Percentiles rank a stretch among this genome's conserved stretches.
Conservation (phyloP, 2,329 filamentous ascomycete species). For the Myriosclerotinia duriaeana region DNA sequence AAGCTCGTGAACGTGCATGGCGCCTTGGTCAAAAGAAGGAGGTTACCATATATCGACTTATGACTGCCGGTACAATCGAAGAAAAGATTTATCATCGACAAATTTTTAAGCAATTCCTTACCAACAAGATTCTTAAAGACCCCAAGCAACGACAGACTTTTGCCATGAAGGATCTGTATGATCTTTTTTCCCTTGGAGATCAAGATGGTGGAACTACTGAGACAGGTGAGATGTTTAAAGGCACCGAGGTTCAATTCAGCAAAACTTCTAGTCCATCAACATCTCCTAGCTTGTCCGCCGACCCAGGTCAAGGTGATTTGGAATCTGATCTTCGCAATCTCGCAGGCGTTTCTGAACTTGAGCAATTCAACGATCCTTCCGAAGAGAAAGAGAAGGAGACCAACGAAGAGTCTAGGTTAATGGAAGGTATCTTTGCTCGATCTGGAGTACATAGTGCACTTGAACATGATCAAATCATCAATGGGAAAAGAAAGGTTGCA, state of each 20-base stretch:
- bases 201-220: slow-evolving; percentile 71
- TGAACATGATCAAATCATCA: slow-evolving; percentile 89
- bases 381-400: slow-evolving; percentile 43
- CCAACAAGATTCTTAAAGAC: slow-evolving; percentile 92
- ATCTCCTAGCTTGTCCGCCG: slow-evolving; percentile 14
- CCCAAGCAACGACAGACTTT: slow-evolving; percentile 92
- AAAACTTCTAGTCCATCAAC: slow-evolving; percentile 40
- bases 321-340: slow-evolving; percentile 53
- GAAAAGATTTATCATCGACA: slow-evolving; percentile 99
- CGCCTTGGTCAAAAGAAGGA: slow-evolving; percentile 90
- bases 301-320: slow-evolving; percentile 38
- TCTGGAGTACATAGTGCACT: slow-evolving; percentile 87
- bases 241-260: slow-evolving; percentile 72
- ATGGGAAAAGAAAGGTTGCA: slow-evolving; percentile 66
- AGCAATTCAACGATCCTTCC: slow-evolving; percentile 55
- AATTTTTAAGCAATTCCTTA: slow-evolving; percentile 97
- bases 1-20: slow-evolving; percentile 95
- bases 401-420: slow-evolving; percentile 70
- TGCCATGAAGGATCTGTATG: slow-evolving; percentile 84
- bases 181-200: slow-evolving; percentile 79
- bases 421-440: slow-evolving; percentile 84
- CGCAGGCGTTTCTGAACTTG: slow-evolving; percentile 61
- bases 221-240: slow-evolving; percentile 81
- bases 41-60: slow-evolving; percentile 94
- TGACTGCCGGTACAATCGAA: slow-evolving; percentile 96